Percentiles rank a stretch among this genome's conserved stretches.
These are phyloP conservation scores for Cynanchum wilfordii DNA, from an alignment of 257 asterid species.

Conservation along the genomic window DNA sequence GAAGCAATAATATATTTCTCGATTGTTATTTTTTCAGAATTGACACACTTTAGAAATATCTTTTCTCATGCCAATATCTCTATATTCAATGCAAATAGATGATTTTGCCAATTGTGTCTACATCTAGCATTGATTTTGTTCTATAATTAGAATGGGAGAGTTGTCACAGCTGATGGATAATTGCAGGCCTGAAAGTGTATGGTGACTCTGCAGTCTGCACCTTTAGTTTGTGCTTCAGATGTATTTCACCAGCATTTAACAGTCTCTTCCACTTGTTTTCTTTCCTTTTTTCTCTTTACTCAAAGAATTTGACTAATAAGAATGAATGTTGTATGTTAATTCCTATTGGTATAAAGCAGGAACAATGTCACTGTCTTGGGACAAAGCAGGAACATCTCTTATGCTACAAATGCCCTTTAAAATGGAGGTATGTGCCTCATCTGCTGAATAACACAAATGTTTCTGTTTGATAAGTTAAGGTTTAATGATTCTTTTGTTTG, in stretches of 20 bases:
- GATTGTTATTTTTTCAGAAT: not conserved
- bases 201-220: not conserved
- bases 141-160: not conserved
- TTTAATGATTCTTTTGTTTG: not conserved
- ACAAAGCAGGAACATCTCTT: not conserved
- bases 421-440: not conserved
- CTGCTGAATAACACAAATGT: not conserved
- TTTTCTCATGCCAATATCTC: not conserved
- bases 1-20: not conserved
- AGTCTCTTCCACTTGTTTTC: not conserved
- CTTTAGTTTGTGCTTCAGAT: not conserved
- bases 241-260: not conserved
- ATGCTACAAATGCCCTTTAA: not conserved
- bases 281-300: not conserved
- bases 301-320: not conserved
- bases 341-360: not conserved
- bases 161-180: not conserved
- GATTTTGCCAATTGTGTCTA: not conserved
- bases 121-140: not conserved
- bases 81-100: not conserved
- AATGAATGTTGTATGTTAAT: too few relatives aligned
- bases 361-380: not conserved
- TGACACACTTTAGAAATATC: not conserved
- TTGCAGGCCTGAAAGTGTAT: not conserved
- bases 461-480: not conserved